Evolutionary conservation across 129 eudicot species (phyloP).

Genomic region (Helianthus tuberosus): DNA sequence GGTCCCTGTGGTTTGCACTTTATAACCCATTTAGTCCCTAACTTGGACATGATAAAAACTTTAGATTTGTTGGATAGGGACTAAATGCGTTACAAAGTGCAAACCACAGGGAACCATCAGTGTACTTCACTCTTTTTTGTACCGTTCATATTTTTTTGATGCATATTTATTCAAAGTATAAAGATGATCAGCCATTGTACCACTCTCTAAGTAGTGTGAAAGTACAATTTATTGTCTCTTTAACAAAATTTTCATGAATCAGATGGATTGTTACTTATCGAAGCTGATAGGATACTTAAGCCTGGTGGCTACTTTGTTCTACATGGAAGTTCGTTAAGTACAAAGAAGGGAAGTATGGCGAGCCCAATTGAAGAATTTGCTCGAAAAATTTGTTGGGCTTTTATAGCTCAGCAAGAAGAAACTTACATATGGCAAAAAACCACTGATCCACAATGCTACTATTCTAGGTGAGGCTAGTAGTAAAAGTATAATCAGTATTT

Average conservation of each 20-base stretch:
- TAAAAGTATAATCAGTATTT: not conserved
- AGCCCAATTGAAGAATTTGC: constrained; percentile 75
- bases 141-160: too few species aligned
- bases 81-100: too few species aligned
- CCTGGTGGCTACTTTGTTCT: constrained; percentile 96
- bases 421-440: constrained; percentile 96
- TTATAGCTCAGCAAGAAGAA: constrained; percentile 86
- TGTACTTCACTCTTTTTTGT: too few species aligned
- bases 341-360: constrained; percentile 65
- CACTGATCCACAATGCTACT: constrained; percentile 65
- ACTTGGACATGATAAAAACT: too few species aligned
- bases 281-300: constrained; percentile 87
- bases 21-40: too few species aligned
- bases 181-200: too few species aligned
- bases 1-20: too few species aligned
- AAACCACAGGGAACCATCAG: too few species aligned
- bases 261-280: constrained; percentile 90
- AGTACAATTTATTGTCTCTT: too few species aligned
- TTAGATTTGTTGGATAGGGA: too few species aligned
- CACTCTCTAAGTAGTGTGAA: too few species aligned
- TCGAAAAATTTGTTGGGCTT: constrained; percentile 73
- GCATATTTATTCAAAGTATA: too few species aligned
- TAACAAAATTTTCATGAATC: constrained; percentile 28
- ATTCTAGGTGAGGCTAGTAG: constrained; percentile 64
- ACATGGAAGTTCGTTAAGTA: constrained; percentile 55